Evolutionary conservation across 2,329 filamentous ascomycete species (phyloP).

Genomic region (Microthyrium microscopicum): DNA sequence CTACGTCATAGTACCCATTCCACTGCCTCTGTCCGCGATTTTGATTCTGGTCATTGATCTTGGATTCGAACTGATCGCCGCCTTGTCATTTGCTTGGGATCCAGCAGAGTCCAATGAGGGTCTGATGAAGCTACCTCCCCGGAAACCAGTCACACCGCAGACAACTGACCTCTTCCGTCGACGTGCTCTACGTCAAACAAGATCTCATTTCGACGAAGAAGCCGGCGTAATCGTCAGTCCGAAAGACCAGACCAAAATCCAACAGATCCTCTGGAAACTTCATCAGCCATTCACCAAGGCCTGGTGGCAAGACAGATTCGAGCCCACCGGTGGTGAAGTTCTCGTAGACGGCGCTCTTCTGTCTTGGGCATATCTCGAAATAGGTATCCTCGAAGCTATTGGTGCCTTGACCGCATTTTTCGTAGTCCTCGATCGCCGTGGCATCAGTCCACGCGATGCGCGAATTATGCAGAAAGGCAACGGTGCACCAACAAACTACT

Average conservation of each 20-base stretch:
- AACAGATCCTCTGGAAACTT: background rate
- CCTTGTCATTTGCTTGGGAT: conserved; percentile 3
- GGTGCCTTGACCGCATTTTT: conserved; percentile 2
- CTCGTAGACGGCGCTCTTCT: conserved; percentile 3
- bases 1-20: conserved; percentile 2
- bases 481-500: conserved; percentile 4
- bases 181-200: conserved; percentile 1
- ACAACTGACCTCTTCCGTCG: conserved; percentile 2
- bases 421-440: background rate
- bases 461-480: conserved; percentile 5
- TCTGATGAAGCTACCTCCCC: conserved; percentile 2
- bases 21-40: conserved; percentile 4
- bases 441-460: conserved; percentile 1
- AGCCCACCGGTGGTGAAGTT: conserved; percentile 4
- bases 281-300: background rate
- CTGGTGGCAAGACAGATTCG: conserved; percentile 4
- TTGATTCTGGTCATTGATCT: conserved; percentile 6
- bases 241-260: conserved; percentile 1
- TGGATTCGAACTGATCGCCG: conserved; percentile 3
- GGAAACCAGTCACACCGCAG: conserved; percentile 2
- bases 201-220: conserved; percentile 5
- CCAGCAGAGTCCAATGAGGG: conserved; percentile 1
- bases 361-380: conserved; percentile 6
- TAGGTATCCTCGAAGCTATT: conserved; percentile 2
- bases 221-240: conserved; percentile 1